Evolutionary conservation across 2,329 filamentous ascomycete species (phyloP).

Genomic region (Drechslerella stenobrocha): DNA sequence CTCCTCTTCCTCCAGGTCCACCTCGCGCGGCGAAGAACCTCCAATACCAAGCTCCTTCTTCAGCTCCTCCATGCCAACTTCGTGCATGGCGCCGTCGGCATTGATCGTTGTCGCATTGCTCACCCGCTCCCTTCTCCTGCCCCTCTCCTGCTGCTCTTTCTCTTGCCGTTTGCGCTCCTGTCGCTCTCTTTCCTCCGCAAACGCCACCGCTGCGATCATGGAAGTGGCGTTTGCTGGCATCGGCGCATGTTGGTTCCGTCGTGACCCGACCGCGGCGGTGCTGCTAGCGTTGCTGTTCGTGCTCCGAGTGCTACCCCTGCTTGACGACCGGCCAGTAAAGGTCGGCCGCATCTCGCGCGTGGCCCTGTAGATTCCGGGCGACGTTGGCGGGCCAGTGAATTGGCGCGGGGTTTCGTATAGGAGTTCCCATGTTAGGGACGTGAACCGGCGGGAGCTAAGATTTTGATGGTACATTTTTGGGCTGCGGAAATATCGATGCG

Average conservation of each 20-base stretch:
- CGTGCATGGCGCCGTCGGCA: slow-evolving; percentile 29
- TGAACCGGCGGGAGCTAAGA: slow-evolving; percentile 41
- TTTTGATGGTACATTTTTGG: slow-evolving; percentile 47
- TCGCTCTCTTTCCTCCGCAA: slow-evolving; percentile 39
- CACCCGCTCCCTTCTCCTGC: slow-evolving; percentile 45
- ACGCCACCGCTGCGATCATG: slow-evolving; percentile 36
- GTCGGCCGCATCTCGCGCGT: slow-evolving; percentile 20
- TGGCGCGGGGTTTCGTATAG: slow-evolving; percentile 47
- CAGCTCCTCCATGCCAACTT: slow-evolving; percentile 33
- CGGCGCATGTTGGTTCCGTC: slow-evolving; percentile 33
- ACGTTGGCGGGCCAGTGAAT: slow-evolving; percentile 22
- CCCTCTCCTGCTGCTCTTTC: slow-evolving; percentile 18
- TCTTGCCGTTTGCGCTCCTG: slow-evolving; percentile 24
- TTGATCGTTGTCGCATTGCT: slow-evolving; percentile 45
- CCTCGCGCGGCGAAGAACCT: slow-evolving; percentile 10
- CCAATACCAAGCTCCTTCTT: slow-evolving; percentile 17
- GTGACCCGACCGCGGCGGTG: slow-evolving; percentile 2
- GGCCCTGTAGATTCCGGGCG: slow-evolving; percentile 36
- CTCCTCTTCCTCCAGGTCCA: slow-evolving; percentile 27
- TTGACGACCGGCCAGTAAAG: slow-evolving; percentile 24
- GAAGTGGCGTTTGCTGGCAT: slow-evolving; percentile 42
- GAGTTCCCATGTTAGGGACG: slow-evolving; percentile 38
- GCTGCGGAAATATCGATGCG: too few relatives aligned
- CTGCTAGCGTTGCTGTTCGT: slow-evolving; percentile 35
- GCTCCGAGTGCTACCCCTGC: slow-evolving; percentile 34